phyloP scores from a whole-genome alignment of 306 rosid species.

The Alnus glutinosa region DNA sequence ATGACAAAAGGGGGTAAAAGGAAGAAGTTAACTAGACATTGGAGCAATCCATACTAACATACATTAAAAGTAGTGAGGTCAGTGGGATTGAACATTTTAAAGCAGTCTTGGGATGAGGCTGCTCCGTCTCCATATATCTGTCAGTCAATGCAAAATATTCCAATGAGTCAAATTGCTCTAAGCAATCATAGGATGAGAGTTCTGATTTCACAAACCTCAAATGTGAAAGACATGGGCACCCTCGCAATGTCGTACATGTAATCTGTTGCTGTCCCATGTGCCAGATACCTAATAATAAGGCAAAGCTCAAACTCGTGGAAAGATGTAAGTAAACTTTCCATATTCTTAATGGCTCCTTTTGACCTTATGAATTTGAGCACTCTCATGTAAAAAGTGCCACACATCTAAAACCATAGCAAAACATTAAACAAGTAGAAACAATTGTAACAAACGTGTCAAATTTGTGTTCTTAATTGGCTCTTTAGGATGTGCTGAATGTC shows the following conservation, averaged over 20 bases:
- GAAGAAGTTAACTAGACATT: constrained; percentile 4
- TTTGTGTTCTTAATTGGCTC: background rate
- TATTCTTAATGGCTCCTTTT: background rate
- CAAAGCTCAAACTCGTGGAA: constrained; percentile 21
- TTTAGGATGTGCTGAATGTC: background rate
- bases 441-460: background rate
- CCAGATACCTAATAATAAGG: constrained; percentile 70
- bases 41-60: constrained; percentile 32
- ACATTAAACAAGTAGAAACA: background rate
- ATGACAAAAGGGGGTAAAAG: background rate
- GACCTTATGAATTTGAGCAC: constrained; percentile 20
- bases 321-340: constrained; percentile 7
- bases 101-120: constrained; percentile 86
- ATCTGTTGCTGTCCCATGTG: constrained; percentile 98
- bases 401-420: background rate
- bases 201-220: constrained; percentile 69
- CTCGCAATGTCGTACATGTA: constrained; percentile 80
- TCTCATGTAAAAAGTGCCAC: background rate
- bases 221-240: constrained; percentile 95
- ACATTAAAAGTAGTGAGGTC: constrained; percentile 66
- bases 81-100: constrained; percentile 92
- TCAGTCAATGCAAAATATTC: constrained; percentile 29
- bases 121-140: constrained; percentile 90
- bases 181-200: constrained; percentile 16
- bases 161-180: constrained; percentile 15